Conservation (phyloP, 2,329 filamentous ascomycete genomes). For the Xylariales sp. region DNA sequence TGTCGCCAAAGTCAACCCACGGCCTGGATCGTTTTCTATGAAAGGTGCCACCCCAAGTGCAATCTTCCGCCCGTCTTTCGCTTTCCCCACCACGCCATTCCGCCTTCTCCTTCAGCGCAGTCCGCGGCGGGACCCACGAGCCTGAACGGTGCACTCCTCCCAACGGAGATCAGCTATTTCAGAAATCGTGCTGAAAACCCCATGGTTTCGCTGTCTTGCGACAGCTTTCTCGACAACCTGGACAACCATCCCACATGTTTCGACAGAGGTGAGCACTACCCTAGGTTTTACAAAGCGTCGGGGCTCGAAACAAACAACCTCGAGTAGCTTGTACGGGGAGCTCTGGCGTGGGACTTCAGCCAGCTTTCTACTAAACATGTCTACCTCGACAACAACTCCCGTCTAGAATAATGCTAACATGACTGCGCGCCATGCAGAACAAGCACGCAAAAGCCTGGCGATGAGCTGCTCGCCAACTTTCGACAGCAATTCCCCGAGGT, state of each 20-base stretch:
- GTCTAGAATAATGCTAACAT: slow-evolving; percentile 5
- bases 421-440: slow-evolving; percentile 43
- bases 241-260: slow-evolving; percentile 23
- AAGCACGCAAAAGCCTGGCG: slow-evolving; percentile 78
- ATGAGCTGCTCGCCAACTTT: slow-evolving; percentile 80
- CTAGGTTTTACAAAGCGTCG: no score
- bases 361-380: no score
- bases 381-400: no score
- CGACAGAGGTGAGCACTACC: slow-evolving; percentile 25
- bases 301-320: no score
- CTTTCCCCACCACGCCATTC: not conserved
- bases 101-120: not conserved
- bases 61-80: not conserved
- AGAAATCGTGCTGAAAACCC: slow-evolving; percentile 16
- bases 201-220: slow-evolving; percentile 23
- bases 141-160: not conserved
- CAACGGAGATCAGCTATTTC: not conserved
- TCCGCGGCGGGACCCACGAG: not conserved
- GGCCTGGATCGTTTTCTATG: not conserved
- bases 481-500: slow-evolving; percentile 78
- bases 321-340: no score
- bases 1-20: not conserved
- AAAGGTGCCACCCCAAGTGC: not conserved
- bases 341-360: no score
- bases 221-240: slow-evolving; percentile 19